Base-by-base conservation (phyloP, 2,329 filamentous ascomycete species). In the Coniella lustricola region DNA sequence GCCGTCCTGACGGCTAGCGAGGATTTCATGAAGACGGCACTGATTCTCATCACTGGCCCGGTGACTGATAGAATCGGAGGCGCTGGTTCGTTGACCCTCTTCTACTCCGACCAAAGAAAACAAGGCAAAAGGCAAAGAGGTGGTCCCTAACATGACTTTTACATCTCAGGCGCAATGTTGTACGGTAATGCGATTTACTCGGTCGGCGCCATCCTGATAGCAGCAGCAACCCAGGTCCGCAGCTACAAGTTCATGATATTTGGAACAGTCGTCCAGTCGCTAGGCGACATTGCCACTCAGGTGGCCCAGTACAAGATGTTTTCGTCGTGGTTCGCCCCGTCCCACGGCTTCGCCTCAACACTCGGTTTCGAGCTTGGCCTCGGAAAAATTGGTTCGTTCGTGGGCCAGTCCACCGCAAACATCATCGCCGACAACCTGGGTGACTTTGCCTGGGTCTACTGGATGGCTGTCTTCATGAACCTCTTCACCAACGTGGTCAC, bases 231-330 rank as follows among this genome's bases (percentile, higher is more conserved):
- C 0, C 74, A 72, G 1, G 67, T 75, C 2, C 74, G 77, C 4
- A 76, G 68, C 29, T 83, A 75, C 61, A 70, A 71, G 16, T 77
- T 82, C 59, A 82, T 83, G 78, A 73, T 83, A 33, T 70, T 68
- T 14, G 79, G 77, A 1, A 63, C 72, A 32, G 65, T 83, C 1
- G 62, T 83, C 12, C 68, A 75, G 22, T 72, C 78, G 0, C 61
- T 83, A 0, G 79, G 79, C n/a, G 79, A 82, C 52, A 79, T 82
- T 17, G 76, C 79, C 0, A 83, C 80, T 0, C 79, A 83, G 55
- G 70, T 82, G 25, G 80, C 80, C 0, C 78, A 82, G 58, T 83
- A 82, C 59, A 81, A 82, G 52, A 74, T 83, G 52, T 83, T 83
- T 55, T 80, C 76, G 0, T 79, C 76, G 0, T 83, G 79, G 79